Evolutionary conservation across 176 grass and related monocot genomes (phyloP), one percentile per base, ranked within the genome.

Genomic region (Carex littledalei): DNA sequence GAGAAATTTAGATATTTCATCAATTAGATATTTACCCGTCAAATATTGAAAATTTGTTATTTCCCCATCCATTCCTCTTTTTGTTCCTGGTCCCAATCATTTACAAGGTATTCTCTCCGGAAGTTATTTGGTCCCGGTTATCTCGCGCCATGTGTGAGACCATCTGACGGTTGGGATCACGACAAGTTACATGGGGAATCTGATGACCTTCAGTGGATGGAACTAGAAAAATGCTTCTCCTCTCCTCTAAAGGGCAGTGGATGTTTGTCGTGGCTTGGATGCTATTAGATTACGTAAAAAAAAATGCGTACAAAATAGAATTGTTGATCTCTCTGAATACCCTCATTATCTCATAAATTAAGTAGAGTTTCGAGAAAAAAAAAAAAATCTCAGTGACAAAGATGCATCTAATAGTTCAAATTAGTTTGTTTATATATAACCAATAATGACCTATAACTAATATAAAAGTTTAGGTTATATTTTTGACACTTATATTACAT

Each of bases 161-260:
- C 96, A 98, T 86, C 83, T 98, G 63, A 80, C 89, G 0, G 84
- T 95, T 18, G 96, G 96, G 68, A 87, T 95, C 63, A 88, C 91
- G 1, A 99, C 93, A 15, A 91, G 91, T 35, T 99, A 91, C 78
- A 75, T 98, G 91, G 96, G 96, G 81, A 95, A 91, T 78, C 84
- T 98, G 74, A 98, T 93, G 26, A 98, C 96, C 56, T 98, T 98
- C 73, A 98, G 96, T 81, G 96, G 93, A 66, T 95, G 93, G 96
- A 95, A 98, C 78, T 91, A 98, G 73, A 90, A 92, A 39, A 90
- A 89, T 95, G 88, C 88, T 94, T 79, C 81, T 31, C 62, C 86
- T 94, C 29, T 93, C 93, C 80, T 94, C 96, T 70, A 98, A 92
- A 89, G 91, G 90, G 10, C 89, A 98, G 18, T 98, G 95, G 91